phyloP scores from a whole-genome alignment of 2,329 filamentous ascomycete genomes.

The Xylariales sp. region DNA sequence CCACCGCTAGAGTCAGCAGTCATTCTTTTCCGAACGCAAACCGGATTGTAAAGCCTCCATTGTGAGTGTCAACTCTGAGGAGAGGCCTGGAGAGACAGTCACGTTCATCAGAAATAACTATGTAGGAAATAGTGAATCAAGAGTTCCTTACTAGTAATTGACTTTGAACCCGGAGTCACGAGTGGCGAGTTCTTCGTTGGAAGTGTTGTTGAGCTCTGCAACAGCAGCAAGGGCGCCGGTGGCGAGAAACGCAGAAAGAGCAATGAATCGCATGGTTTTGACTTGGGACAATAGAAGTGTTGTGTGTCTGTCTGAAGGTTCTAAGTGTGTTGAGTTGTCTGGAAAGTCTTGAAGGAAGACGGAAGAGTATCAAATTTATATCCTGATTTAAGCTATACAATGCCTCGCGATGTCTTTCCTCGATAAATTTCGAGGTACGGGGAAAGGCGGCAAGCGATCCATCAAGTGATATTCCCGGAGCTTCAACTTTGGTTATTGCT shows the following conservation, averaged over 20 bases:
- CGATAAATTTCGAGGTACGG: not conserved
- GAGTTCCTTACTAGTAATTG: slow-evolving; percentile 5
- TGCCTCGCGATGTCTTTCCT: slow-evolving; percentile 3
- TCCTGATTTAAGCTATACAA: not conserved
- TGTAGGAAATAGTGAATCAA: not conserved
- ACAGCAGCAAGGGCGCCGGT: slow-evolving; percentile 2
- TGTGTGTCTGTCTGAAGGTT: not conserved
- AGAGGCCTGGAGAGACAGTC: not conserved
- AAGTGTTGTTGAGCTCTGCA: not conserved
- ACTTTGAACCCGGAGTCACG: not conserved
- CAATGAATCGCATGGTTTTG: not conserved
- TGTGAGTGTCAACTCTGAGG: not conserved
- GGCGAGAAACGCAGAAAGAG: not conserved
- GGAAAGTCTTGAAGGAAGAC: not conserved
- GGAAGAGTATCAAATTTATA: not conserved
- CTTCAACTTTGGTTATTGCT: slow-evolving; percentile 3
- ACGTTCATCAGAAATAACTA: not conserved
- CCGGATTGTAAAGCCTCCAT: not conserved
- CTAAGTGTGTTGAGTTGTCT: not conserved
- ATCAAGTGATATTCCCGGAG: not conserved
- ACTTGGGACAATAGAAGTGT: not conserved
- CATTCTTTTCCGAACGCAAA: not conserved
- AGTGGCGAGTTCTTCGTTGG: not conserved
- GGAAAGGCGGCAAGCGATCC: not conserved
- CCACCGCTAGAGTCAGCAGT: slow-evolving; percentile 1